Conservation (phyloP, 306 rosid species). For the peach (Prunus persica) region Prunus_persica_NCBIv2 NC_034010.1:2265501-2266000, state of each 20-base stretch:
- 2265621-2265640: neutral
- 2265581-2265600: neutral
- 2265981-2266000: constrained; percentile 99
- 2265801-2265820: constrained; percentile 69
- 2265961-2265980: constrained; percentile 98
- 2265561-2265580: neutral
- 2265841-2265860: constrained; percentile 74
- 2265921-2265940: constrained; percentile 64
- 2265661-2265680: neutral
- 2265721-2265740: constrained; percentile 80
- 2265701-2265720: constrained; percentile 98
- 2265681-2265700: constrained; percentile 71
- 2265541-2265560: neutral
- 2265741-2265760: constrained; percentile 80
- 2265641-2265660: neutral
- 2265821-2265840: constrained; percentile 98
- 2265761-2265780: constrained; percentile 71
- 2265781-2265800: constrained; percentile 50
- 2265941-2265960: constrained; percentile 82
- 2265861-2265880: constrained; percentile 35
- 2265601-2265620: neutral
- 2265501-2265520: neutral
- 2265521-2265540: neutral
- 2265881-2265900: constrained; percentile 12
- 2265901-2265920: constrained; percentile 13